phyloP scores from a whole-genome alignment of 768 basidiomycete genomes.

The Tulasnella sp. region DNA sequence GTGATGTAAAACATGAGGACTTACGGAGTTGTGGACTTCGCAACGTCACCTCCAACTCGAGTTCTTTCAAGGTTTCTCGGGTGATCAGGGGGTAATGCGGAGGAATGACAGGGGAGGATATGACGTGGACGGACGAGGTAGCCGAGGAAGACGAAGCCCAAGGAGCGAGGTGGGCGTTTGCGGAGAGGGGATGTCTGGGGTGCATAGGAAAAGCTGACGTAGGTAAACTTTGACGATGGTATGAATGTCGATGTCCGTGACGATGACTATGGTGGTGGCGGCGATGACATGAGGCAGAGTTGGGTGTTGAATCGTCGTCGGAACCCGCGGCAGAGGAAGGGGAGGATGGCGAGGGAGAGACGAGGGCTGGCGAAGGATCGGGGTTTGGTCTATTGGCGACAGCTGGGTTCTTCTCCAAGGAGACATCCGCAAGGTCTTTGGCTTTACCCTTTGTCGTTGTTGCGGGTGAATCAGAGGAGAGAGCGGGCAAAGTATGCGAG shows the following conservation, averaged over 20 bases:
- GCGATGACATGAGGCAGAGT: not conserved
- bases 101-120: constrained; percentile 36
- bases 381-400: not conserved
- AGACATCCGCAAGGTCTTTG: not conserved
- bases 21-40: constrained; percentile 83
- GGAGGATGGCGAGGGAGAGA: not conserved
- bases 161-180: not conserved
- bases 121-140: constrained; percentile 23
- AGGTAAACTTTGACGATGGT: not conserved
- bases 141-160: not conserved
- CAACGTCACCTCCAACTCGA: constrained; percentile 75
- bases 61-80: constrained; percentile 65
- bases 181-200: not conserved
- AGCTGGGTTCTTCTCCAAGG: not conserved
- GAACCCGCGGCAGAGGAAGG: not conserved
- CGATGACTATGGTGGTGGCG: constrained; percentile 4
- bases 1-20: constrained; percentile 27
- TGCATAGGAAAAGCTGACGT: not conserved
- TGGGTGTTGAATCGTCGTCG: not conserved
- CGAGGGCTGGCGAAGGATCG: not conserved
- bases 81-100: constrained; percentile 66
- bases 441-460: not conserved
- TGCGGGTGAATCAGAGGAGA: not conserved
- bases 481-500: constrained; percentile 4
- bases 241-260: not conserved